A percentile compares a stretch with the other conserved stretches of the same genome.
Evolutionary conservation across 2,329 filamentous ascomycete species (phyloP).

Genomic region (Colletotrichum sp.): DNA sequence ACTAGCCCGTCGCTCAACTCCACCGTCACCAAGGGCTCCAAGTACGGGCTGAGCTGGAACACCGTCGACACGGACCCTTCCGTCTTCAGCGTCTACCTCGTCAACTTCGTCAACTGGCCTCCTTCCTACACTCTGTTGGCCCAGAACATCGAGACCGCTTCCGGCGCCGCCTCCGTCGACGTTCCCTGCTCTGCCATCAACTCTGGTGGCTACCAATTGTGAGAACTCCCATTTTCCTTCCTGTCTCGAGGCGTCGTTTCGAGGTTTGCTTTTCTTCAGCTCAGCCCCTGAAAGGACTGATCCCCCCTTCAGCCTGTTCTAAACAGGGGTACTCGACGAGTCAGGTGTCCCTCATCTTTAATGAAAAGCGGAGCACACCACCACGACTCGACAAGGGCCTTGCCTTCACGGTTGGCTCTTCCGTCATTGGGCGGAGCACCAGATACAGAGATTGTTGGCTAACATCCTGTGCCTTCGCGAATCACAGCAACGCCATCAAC

Average conservation of each 20-base stretch:
- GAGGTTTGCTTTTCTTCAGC: background rate
- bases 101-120: conserved; percentile 50
- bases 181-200: conserved; percentile 40
- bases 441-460: background rate
- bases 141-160: conserved; percentile 35
- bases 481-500: conserved; percentile 42
- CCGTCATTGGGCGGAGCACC: background rate
- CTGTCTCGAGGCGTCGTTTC: conserved; percentile 12
- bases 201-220: conserved; percentile 44
- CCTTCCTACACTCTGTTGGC: conserved; percentile 42
- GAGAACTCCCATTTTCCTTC: background rate
- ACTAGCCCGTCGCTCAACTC: conserved; percentile 35
- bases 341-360: background rate
- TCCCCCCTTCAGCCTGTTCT: background rate
- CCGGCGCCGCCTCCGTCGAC: conserved; percentile 34
- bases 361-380: conserved; percentile 1
- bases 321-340: background rate
- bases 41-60: conserved; percentile 37
- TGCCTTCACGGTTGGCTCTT: background rate
- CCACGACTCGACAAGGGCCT: background rate
- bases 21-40: conserved; percentile 39
- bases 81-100: conserved; percentile 43
- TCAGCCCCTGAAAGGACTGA: background rate
- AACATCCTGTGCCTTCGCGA: background rate
- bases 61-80: conserved; percentile 44